phyloP scores from a whole-genome alignment of 2,329 filamentous ascomycete species.

The Epichloe bromicola region DNA sequence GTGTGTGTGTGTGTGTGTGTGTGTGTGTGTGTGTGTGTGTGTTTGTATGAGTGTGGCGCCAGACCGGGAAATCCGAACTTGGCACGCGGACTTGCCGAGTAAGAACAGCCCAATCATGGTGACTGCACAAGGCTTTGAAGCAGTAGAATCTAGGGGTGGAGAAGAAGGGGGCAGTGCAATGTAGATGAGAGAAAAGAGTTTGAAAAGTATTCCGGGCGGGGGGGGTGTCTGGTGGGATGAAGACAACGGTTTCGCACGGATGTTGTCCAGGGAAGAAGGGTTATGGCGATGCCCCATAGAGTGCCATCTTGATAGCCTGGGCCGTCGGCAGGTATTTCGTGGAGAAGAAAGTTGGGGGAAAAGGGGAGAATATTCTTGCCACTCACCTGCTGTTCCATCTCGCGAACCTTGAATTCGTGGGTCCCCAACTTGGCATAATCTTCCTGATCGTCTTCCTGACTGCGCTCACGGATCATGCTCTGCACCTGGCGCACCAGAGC shows the following conservation, averaged over 20 bases:
- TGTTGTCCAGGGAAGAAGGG: no score
- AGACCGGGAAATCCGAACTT: neutral
- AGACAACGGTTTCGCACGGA: neutral
- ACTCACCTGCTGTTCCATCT: conserved; percentile 97
- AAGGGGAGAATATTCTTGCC: conserved; percentile 17
- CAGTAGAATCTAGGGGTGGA: neutral
- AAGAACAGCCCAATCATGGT: neutral
- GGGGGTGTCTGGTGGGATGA: neutral
- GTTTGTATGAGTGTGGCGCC: neutral
- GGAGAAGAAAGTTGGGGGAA: neutral
- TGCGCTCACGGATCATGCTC: conserved; percentile 78
- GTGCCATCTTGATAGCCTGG: neutral
- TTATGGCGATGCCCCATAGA: no score
- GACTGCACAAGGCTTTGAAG: neutral
- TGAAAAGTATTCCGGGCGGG: neutral
- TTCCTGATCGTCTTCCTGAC: conserved; percentile 66
- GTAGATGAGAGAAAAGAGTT: neutral
- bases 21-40: neutral
- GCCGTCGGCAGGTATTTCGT: neutral
- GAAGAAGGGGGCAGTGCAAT: neutral
- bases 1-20: neutral
- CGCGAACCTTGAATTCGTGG: conserved; percentile 95
- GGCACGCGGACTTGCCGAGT: neutral
- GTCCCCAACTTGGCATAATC: conserved; percentile 82
- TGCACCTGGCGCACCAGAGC: conserved; percentile 86